Evolutionary conservation across 805 yeast genomes (phyloP).

Genomic region (Teunomyces tritomae): DNA sequence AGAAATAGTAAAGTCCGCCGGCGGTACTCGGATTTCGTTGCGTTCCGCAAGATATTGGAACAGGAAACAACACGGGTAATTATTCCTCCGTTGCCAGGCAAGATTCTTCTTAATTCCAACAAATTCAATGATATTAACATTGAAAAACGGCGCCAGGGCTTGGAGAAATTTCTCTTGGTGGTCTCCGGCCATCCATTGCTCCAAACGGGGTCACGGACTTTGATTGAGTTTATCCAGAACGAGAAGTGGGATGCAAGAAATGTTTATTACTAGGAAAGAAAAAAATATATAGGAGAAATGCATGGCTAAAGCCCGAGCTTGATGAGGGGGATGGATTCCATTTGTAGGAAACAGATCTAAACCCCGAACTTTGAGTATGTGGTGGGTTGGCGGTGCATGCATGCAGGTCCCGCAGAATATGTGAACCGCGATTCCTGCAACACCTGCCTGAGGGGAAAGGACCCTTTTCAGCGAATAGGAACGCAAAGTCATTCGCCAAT

Average conservation of each 20-base stretch:
- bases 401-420: too few species aligned
- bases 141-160: conserved; percentile 77
- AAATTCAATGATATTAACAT: conserved; percentile 81
- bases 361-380: background rate
- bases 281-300: background rate
- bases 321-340: background rate
- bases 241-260: conserved; percentile 61
- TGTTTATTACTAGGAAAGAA: conserved; percentile 13
- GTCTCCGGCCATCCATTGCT: conserved; percentile 93
- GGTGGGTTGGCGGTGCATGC: too few species aligned
- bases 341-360: background rate
- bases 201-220: conserved; percentile 78
- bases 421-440: too few species aligned
- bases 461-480: too few species aligned
- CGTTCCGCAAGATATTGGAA: conserved; percentile 69
- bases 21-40: conserved; percentile 86
- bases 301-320: background rate
- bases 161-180: conserved; percentile 70
- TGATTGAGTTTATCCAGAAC: conserved; percentile 83
- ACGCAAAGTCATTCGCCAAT: too few species aligned
- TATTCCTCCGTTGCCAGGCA: conserved; percentile 90
- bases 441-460: too few species aligned
- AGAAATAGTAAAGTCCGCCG: conserved; percentile 70
- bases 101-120: conserved; percentile 61
- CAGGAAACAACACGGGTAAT: conserved; percentile 76